Evolutionary conservation across 768 basidiomycete species (phyloP).

Genomic region (Leucocoprinus leucothites): DNA sequence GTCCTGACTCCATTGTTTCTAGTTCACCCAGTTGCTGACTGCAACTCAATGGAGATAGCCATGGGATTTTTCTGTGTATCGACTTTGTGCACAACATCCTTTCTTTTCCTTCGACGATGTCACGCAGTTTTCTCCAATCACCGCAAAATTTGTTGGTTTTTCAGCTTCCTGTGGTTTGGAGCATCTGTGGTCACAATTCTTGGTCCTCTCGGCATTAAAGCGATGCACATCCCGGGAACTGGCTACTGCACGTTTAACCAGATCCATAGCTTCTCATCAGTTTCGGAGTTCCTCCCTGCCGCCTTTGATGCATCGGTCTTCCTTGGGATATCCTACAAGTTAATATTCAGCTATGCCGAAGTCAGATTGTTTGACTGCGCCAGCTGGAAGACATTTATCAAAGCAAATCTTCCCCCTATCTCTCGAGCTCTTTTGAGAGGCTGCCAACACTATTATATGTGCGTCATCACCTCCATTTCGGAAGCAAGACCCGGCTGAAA

Average conservation of each 20-base stretch:
- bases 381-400: not conserved
- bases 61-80: not conserved
- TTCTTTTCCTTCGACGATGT: not conserved
- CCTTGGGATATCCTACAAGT: not conserved
- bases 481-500: not conserved
- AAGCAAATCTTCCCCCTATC: not conserved
- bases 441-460: not conserved
- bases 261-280: not conserved
- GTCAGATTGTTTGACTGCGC: not conserved
- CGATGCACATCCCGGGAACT: not conserved
- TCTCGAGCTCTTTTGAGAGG: not conserved
- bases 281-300: not conserved
- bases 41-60: too few species aligned
- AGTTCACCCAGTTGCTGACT: too few species aligned
- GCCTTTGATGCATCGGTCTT: not conserved
- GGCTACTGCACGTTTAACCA: not conserved
- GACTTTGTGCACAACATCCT: not conserved
- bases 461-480: not conserved
- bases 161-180: not conserved
- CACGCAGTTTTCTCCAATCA: not conserved
- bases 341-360: not conserved
- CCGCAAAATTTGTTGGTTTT: not conserved
- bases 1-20: too few species aligned
- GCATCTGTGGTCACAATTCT: not conserved
- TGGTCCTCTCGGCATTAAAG: not conserved